Conservation (phyloP, 805 yeast genomes). For the Ogataea ganodermae region DNA sequence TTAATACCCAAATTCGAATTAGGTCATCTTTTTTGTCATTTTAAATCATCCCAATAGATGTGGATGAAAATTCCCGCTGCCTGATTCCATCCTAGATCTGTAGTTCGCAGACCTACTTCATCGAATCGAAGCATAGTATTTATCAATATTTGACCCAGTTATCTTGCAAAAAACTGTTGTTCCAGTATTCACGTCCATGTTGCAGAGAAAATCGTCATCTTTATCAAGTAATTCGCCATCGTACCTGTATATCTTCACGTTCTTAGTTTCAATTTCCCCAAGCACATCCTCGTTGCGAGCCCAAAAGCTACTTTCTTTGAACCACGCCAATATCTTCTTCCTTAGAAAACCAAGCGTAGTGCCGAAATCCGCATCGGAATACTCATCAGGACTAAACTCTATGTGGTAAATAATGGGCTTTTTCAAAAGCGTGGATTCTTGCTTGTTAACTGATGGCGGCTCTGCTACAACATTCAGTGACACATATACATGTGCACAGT, state of each 20-base stretch:
- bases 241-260: constrained; percentile 40
- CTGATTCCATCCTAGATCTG: no score
- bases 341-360: constrained; percentile 66
- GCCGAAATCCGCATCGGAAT: constrained; percentile 69
- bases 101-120: no score
- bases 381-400: constrained; percentile 83
- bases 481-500: constrained; percentile 73
- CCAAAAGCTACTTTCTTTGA: constrained; percentile 45
- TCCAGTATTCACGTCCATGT: constrained; percentile 57
- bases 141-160: background rate
- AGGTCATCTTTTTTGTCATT: no score
- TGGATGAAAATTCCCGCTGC: no score
- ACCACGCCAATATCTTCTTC: constrained; percentile 53
- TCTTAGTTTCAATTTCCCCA: constrained; percentile 21
- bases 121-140: no score
- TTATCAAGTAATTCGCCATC: constrained; percentile 29
- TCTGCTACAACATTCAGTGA: constrained; percentile 42
- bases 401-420: constrained; percentile 59
- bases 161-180: constrained; percentile 42
- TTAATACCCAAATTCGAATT: no score
- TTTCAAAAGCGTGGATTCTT: constrained; percentile 23
- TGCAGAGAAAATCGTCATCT: constrained; percentile 10
- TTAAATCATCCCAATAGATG: no score
- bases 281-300: constrained; percentile 19
- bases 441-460: no score